These are phyloP conservation scores for Platanus orientalis DNA, from an alignment of 164 flowering plant species.

Conservation along the genomic window DNA sequence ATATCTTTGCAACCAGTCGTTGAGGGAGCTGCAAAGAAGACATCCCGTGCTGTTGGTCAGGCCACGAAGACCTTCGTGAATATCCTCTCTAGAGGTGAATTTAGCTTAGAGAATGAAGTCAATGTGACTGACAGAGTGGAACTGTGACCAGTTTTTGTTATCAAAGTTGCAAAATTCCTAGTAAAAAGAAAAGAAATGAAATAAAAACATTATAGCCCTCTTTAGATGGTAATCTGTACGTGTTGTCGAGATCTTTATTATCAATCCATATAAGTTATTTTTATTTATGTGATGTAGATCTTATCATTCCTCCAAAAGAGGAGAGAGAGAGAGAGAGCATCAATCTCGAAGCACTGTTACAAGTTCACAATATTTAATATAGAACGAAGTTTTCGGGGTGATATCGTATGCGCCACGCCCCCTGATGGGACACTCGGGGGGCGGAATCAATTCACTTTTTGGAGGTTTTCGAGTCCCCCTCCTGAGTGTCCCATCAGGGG, in stretches of 20 bases:
- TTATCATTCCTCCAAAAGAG: not conserved
- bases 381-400: too few species aligned
- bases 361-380: too few species aligned
- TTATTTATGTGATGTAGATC: not conserved
- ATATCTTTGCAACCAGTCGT: conserved; percentile 80
- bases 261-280: not conserved
- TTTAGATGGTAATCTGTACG: conserved; percentile 6
- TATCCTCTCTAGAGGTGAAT: conserved; percentile 52
- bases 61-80: conserved; percentile 68
- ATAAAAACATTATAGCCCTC: not conserved
- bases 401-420: too few species aligned
- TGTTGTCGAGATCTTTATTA: not conserved
- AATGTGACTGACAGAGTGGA: conserved; percentile 36
- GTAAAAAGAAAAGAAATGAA: not conserved
- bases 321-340: too few species aligned
- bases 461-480: too few species aligned
- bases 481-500: too few species aligned
- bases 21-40: conserved; percentile 85
- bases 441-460: too few species aligned
- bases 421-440: too few species aligned
- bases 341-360: too few species aligned
- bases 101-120: conserved; percentile 34
- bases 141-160: conserved; percentile 23
- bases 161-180: too few species aligned
- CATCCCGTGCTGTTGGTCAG: conserved; percentile 71